Conservation (phyloP, 1,284 basidiomycete genomes). For the Ceratobasidium sp. region DNA sequence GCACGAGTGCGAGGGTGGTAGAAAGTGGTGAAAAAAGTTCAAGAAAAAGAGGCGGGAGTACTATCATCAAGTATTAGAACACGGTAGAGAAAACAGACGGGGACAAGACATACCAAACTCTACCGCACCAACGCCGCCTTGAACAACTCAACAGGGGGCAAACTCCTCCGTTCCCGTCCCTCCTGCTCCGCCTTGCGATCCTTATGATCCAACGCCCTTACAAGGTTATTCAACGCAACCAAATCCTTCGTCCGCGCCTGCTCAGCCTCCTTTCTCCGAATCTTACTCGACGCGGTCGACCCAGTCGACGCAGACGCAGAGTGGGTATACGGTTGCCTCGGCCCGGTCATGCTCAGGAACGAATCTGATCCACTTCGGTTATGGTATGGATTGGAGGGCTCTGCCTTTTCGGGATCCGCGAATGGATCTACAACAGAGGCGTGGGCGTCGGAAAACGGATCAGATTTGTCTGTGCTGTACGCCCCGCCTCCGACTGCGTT, state of each 20-base stretch:
- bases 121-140: slow-evolving; percentile 40
- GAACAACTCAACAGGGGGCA: slow-evolving; percentile 41
- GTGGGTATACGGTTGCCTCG: slow-evolving; percentile 29
- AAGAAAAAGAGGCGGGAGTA: slow-evolving; percentile 22
- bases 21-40: slow-evolving; percentile 14
- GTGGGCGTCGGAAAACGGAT: slow-evolving; percentile 36
- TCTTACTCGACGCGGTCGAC: slow-evolving; percentile 33
- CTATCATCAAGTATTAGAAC: neutral
- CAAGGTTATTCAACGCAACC: slow-evolving; percentile 35
- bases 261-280: slow-evolving; percentile 22
- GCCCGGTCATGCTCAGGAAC: slow-evolving; percentile 30
- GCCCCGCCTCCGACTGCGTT: too few relatives aligned
- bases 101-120: slow-evolving; percentile 8
- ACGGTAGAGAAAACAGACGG: neutral
- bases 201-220: slow-evolving; percentile 36
- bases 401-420: slow-evolving; percentile 34
- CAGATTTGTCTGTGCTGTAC: slow-evolving; percentile 5
- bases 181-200: slow-evolving; percentile 23
- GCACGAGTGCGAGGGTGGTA: slow-evolving; percentile 30
- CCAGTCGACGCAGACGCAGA: slow-evolving; percentile 41
- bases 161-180: slow-evolving; percentile 36
- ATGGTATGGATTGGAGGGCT: neutral
- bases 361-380: slow-evolving; percentile 28
- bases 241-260: slow-evolving; percentile 19
- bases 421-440: slow-evolving; percentile 19